Evolutionary conservation across 169 alveolate species (phyloP), one percentile per base, ranked within the genome.

Genomic region (Babesia ovata): DNA sequence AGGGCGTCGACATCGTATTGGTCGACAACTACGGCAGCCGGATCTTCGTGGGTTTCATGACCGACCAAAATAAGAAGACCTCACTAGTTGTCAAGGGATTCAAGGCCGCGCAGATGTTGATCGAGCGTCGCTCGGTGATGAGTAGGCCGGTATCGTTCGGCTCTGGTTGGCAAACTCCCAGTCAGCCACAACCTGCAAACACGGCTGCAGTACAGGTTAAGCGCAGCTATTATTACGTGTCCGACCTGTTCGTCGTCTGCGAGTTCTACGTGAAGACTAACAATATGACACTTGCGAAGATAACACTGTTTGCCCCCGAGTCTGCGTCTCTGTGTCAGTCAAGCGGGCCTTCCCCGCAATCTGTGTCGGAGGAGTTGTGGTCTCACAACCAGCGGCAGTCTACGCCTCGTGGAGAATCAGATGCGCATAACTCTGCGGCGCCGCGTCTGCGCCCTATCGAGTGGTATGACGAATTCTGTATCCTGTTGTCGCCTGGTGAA

Each of bases 341-440:
- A 17, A 52, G 63, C 48, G 44, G 63, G 21, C 29, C 66, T 4
- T 11, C 59, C 17, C 83, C 87, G 39, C 70, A 54, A 28, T 79
- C 87, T 0, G 70, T 79, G 4, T 60, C 61, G 28, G 87, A 79
- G 54, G 87, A 79, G 45, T 53, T 79, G 49, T 75, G 84, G 84
- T 75, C 66, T 2, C 76, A 75, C 63, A 75, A 63, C 50, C 84
- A 75, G 57, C 61, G 45, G 17, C 26, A 10, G n/a, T 16, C 66
- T 4, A 29, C 44, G 4, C 42, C 60, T 14, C n/a, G 24, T 6
- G 16, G 17, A 2, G 13, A 19, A 19, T 50, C 63, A 21, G 36
- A 9, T 6, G 21, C 29, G 22, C 2, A 19, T 3, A 14, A 9
- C 52, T 9, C 73, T 0, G 26, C 28, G 14, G 14, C 65, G 9